Conservation (phyloP, 1,284 basidiomycete genomes). For the Puccinia polysora region DNA sequence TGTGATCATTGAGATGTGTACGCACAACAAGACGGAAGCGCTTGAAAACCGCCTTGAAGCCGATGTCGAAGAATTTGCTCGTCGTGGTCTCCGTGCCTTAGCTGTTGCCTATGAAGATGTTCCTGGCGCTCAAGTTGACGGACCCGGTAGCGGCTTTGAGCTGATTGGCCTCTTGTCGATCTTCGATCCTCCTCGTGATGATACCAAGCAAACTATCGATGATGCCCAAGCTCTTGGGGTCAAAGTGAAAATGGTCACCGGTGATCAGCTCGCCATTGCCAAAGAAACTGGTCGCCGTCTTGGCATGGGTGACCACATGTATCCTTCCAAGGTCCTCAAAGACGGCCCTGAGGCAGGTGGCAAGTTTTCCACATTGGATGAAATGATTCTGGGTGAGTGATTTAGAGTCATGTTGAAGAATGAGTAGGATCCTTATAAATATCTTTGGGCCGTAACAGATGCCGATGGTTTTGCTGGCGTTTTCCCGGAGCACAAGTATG, state of each 20-base stretch:
- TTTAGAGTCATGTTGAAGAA: too few species aligned
- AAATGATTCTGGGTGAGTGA: conserved; percentile 42
- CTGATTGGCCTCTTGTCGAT: conserved; percentile 94
- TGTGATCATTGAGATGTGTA: conserved; percentile 66
- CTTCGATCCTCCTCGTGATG: conserved; percentile 94
- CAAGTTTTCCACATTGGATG: conserved; percentile 62
- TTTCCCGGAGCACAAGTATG: conserved; percentile 61
- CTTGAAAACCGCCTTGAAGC: conserved; percentile 84
- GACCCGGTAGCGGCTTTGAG: conserved; percentile 89
- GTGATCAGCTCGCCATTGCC: conserved; percentile 97
- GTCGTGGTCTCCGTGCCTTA: conserved; percentile 93
- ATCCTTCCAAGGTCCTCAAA: conserved; percentile 89
- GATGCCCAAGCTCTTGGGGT: conserved; percentile 93
- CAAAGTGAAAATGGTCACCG: conserved; percentile 99
- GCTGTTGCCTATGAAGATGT: conserved; percentile 94
- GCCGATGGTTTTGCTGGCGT: conserved; percentile 90
- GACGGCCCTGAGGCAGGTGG: conserved; percentile 72
- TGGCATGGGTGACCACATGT: conserved; percentile 93
- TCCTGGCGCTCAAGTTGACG: conserved; percentile 57
- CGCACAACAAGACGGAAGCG: conserved; percentile 90
- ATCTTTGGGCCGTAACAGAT: too few species aligned
- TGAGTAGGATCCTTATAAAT: too few species aligned
- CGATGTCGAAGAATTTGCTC: conserved; percentile 90
- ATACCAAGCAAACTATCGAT: conserved; percentile 98
- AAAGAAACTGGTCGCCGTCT: conserved; percentile 98